phyloP scores from a whole-genome alignment of 805 yeast genomes.

The Wickerhamomyces chambardii region DNA sequence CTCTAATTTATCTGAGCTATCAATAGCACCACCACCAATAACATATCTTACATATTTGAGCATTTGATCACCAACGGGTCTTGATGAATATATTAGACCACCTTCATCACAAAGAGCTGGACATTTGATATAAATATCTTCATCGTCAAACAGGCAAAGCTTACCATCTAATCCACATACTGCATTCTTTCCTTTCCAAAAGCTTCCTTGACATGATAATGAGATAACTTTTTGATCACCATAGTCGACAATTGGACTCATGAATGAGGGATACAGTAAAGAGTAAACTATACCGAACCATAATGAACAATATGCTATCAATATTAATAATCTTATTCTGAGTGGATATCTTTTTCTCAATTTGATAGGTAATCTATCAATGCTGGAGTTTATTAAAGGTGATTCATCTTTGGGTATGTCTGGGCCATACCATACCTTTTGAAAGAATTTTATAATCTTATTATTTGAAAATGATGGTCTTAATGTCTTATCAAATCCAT shows the following conservation, averaged over 20 bases:
- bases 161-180: conserved; percentile 68
- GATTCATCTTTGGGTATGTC: conserved; percentile 34
- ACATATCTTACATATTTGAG: conserved; percentile 64
- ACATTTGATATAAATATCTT: conserved; percentile 56
- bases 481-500: too few species aligned
- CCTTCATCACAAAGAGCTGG: conserved; percentile 83
- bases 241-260: conserved; percentile 26
- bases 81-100: conserved; percentile 65
- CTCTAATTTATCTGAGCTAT: too few species aligned
- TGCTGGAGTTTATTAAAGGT: conserved; percentile 25
- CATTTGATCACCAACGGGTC: conserved; percentile 62
- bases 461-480: not conserved
- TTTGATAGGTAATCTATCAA: conserved; percentile 36
- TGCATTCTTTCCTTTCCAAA: conserved; percentile 74
- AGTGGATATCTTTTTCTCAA: conserved; percentile 22
- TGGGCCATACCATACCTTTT: conserved; percentile 52
- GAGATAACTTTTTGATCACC: conserved; percentile 26
- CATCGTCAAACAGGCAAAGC: conserved; percentile 40
- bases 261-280: conserved; percentile 36
- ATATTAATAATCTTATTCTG: conserved; percentile 19
- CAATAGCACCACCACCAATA: conserved; percentile 85
- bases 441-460: conserved; percentile 12
- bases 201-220: conserved; percentile 39
- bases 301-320: conserved; percentile 29
- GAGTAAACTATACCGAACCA: conserved; percentile 35